These are phyloP conservation scores for Fusarium camptoceras DNA, from an alignment of 2,329 filamentous ascomycete genomes.

Conservation along the genomic window DNA sequence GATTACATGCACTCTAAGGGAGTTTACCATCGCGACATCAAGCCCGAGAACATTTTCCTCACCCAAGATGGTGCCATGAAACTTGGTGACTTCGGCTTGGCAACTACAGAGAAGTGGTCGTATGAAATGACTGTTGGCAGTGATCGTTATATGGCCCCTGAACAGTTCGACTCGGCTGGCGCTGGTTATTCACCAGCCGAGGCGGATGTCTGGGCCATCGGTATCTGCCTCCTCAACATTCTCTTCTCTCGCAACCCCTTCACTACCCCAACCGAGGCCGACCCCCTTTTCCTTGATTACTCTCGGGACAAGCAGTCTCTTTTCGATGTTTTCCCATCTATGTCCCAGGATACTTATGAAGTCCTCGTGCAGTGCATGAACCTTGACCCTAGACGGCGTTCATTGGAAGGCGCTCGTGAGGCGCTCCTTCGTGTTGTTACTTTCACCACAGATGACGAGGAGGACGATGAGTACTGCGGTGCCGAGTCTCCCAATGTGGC, in stretches of 20 bases:
- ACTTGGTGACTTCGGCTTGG: slow-evolving; percentile 94
- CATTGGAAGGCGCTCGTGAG: slow-evolving; percentile 79
- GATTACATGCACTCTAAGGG: slow-evolving; percentile 91
- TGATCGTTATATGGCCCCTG: slow-evolving; percentile 98
- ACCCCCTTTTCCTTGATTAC: slow-evolving; percentile 93
- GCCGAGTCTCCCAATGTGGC: slow-evolving; percentile 81
- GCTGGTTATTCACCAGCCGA: slow-evolving; percentile 91
- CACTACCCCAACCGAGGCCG: slow-evolving; percentile 87
- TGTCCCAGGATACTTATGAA: slow-evolving; percentile 98
- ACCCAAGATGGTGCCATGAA: slow-evolving; percentile 90
- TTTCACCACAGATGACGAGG: slow-evolving; percentile 94
- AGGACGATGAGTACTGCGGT: slow-evolving; percentile 91
- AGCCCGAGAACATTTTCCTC: slow-evolving; percentile 99
- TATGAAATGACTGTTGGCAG: slow-evolving; percentile 94
- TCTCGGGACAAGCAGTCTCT: slow-evolving; percentile 92
- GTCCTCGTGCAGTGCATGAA: slow-evolving; percentile 92
- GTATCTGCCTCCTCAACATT: slow-evolving; percentile 95
- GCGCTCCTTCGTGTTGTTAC: slow-evolving; percentile 83
- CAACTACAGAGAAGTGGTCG: slow-evolving; percentile 89
- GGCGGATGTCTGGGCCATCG: slow-evolving; percentile 97
- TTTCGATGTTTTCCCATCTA: slow-evolving; percentile 97
- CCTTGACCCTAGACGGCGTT: slow-evolving; percentile 89
- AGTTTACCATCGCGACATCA: slow-evolving; percentile 97
- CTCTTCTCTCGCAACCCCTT: slow-evolving; percentile 98
- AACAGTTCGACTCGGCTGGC: slow-evolving; percentile 92